These are phyloP conservation scores for Croton setiger DNA, from an alignment of 441 rosid species.

Conservation along the genomic window DNA sequence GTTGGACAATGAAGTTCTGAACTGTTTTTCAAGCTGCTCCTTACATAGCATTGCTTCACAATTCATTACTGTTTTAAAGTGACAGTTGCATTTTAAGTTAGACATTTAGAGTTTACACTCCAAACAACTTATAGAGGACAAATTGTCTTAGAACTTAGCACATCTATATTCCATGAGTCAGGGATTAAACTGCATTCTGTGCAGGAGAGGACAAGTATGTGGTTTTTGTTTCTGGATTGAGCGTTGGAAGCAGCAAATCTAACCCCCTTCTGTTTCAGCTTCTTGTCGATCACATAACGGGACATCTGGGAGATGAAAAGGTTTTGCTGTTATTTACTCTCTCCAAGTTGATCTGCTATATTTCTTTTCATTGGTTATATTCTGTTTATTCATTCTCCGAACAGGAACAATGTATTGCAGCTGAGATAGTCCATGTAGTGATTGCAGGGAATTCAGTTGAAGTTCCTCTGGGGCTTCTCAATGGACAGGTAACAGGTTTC, in stretches of 20 bases:
- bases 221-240: slow-evolving; percentile 75
- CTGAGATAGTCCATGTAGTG: slow-evolving; percentile 78
- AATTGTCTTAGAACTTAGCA: background rate
- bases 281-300: slow-evolving; percentile 94
- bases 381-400: slow-evolving; percentile 24
- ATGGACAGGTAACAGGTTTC: slow-evolving; percentile 55
- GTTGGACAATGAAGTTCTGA: background rate
- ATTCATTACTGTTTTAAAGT: background rate
- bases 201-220: slow-evolving; percentile 88
- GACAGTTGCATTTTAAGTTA: background rate
- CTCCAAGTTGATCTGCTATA: slow-evolving; percentile 9
- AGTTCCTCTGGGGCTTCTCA: slow-evolving; percentile 62
- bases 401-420: slow-evolving; percentile 78
- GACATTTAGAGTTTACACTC: slow-evolving; percentile 5
- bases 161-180: background rate
- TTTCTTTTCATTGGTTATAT: slow-evolving; percentile 9
- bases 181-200: slow-evolving; percentile 12
- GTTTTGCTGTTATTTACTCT: slow-evolving; percentile 30
- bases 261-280: slow-evolving; percentile 91
- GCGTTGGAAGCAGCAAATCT: slow-evolving; percentile 61
- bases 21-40: slow-evolving; percentile 6
- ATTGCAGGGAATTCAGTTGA: slow-evolving; percentile 95
- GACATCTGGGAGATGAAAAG: slow-evolving; percentile 86
- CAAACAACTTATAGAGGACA: background rate
- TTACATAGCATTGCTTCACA: background rate